Conservation (phyloP, 2,329 filamentous ascomycete species). For the Beauveria brongniartii region DNA sequence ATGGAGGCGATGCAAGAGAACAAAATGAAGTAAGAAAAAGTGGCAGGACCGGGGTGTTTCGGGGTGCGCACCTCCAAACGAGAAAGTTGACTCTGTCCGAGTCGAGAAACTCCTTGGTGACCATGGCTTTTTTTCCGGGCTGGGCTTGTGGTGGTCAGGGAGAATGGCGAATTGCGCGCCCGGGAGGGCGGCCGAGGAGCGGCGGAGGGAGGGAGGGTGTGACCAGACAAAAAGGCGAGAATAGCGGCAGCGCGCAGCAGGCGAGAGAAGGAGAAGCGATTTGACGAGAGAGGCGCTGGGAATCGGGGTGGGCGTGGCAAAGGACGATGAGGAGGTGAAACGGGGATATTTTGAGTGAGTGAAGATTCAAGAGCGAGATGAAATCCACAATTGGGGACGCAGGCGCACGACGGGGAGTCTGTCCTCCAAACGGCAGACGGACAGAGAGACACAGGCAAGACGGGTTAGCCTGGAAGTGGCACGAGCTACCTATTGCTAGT, state of each 20-base stretch:
- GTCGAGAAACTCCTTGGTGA: constrained; percentile 52
- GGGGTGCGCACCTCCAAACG: constrained; percentile 56
- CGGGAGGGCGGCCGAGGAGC: constrained; percentile 4
- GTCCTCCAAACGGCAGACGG: neutral
- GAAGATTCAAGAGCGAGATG: constrained; percentile 27
- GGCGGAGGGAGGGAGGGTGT: neutral
- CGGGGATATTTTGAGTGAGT: constrained; percentile 18
- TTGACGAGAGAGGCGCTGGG: constrained; percentile 9
- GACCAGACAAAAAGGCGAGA: neutral
- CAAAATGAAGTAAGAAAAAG: constrained; percentile 17
- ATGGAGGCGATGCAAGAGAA: constrained; percentile 12
- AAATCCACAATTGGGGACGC: constrained; percentile 21
- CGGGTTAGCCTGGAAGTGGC: too few species aligned
- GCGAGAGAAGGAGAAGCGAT: neutral
- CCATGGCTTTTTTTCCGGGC: constrained; percentile 31
- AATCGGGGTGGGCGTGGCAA: constrained; percentile 14
- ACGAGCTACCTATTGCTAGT: too few species aligned
- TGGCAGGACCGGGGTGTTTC: constrained; percentile 18
- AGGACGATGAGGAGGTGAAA: constrained; percentile 14
- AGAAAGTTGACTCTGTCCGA: constrained; percentile 63
- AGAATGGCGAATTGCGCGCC: constrained; percentile 5
- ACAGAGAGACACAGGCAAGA: too few species aligned
- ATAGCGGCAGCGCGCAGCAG: neutral
- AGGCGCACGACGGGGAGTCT: neutral
- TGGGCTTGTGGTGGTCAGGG: neutral